phyloP scores from a whole-genome alignment of 495 filamentous ascomycete genomes.

The Pseudomonodictys pantanalensis region DNA sequence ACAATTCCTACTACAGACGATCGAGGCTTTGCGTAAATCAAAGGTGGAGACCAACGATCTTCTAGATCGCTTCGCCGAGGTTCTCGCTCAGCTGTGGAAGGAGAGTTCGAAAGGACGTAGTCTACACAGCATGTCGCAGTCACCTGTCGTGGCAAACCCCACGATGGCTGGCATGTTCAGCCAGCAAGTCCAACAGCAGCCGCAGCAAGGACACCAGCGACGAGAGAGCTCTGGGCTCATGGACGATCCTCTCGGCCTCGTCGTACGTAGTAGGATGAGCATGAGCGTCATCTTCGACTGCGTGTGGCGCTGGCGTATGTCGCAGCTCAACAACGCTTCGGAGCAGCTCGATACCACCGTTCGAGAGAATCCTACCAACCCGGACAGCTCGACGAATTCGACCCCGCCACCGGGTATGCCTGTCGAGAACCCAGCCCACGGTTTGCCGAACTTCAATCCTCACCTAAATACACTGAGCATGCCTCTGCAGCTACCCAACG shows the following conservation, averaged over 20 bases:
- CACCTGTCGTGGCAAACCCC: conserved; percentile 22
- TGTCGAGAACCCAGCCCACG: conserved; percentile 28
- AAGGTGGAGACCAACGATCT: conserved; percentile 83
- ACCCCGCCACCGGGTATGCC: conserved; percentile 37
- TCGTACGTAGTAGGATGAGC: conserved; percentile 85
- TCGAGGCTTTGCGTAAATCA: conserved; percentile 71
- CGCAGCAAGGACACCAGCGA: conserved; percentile 3
- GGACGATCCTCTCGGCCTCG: conserved; percentile 76
- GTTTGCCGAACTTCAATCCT: conserved; percentile 41
- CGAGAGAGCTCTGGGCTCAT: conserved; percentile 39
- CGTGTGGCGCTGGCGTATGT: conserved; percentile 90
- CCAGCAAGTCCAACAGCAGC: conserved; percentile 12
- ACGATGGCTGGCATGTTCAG: conserved; percentile 24
- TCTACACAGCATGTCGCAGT: conserved; percentile 38
- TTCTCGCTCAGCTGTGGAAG: conserved; percentile 91
- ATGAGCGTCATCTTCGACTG: conserved; percentile 92
- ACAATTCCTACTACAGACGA: conserved; percentile 69
- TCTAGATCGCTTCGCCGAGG: conserved; percentile 78
- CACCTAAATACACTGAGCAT: conserved; percentile 44
- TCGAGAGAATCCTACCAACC: conserved; percentile 83
- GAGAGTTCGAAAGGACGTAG: conserved; percentile 43
- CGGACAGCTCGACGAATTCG: conserved; percentile 64
- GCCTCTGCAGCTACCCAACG: conserved; percentile 38
- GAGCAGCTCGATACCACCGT: conserved; percentile 73
- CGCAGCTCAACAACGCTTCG: conserved; percentile 64